Base-by-base conservation (phyloP, 2,329 filamentous ascomycete species). In the Exophiala sideris region DNA sequence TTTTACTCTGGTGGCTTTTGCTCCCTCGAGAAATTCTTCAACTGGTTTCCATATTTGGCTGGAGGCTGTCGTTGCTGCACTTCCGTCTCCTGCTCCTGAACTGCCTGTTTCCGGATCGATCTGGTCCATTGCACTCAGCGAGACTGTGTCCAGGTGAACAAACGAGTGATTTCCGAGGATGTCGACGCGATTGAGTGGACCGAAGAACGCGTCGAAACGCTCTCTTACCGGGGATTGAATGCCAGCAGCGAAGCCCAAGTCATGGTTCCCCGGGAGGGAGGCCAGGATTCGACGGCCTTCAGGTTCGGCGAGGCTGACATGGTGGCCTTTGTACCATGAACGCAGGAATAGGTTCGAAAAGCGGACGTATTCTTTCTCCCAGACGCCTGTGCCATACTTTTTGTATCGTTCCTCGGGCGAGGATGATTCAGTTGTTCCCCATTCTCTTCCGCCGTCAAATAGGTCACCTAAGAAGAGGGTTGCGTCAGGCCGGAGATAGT, bases 381-480 rank as follows among this genome's bases (percentile, higher is more conserved):
- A 99, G 66, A 87, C 96, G 16, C 80, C 76, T 61, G 94, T 82
- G 35, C 86, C 88, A 66, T 95, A 96, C 58, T 83, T 82, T 61
- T 80, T 84, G 65, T 85, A 87, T 77, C 85, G 89, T 58, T 79
- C 76, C 64, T 88, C 83, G 1, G 89, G 78, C 48, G 76, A 80
- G 12, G 64, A 65, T 54, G 82, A 86, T 20, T 77, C 77, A 2
- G 71, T 75, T 10, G 91, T 92, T 62, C 86, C 87, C 94, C 94
- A 99, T 75, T 99, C 94, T 62, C 94, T 82, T 7, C 94, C 94
- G 3, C 94, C 94, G 67, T 99, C 94, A 65, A 99, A 96, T 1
- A 99, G 76, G 67, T 99, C 94, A 6, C 94, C 94, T 0, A 99
- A 76, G 67, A 99, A 97, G 67, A 96, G 83, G 1, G 95, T 77